Percentiles rank a stretch among this genome's conserved stretches.
Evolutionary conservation across 352 stramenopile species (phyloP).

Genomic region (Phytopythium montanum): DNA sequence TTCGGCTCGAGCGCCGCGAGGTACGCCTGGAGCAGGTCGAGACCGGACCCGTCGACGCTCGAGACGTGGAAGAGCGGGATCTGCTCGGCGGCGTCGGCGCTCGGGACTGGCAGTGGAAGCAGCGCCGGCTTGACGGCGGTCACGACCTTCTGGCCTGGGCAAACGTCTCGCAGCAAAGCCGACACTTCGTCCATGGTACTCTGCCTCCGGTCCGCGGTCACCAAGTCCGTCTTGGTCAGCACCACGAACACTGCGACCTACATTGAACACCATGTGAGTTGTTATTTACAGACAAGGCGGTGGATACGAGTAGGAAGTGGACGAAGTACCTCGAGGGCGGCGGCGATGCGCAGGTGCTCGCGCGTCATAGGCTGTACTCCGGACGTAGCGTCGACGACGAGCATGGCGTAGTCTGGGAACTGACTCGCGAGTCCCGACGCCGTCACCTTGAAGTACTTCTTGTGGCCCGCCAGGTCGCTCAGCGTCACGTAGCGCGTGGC

Average conservation of each 20-base stretch:
- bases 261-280: not conserved
- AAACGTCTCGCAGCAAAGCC: conserved; percentile 35
- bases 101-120: not conserved
- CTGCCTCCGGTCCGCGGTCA: conserved; percentile 38
- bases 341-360: conserved; percentile 74
- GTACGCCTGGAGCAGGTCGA: conserved; percentile 57
- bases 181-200: conserved; percentile 43
- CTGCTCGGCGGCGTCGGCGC: not conserved
- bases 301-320: not conserved
- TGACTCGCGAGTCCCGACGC: conserved; percentile 78
- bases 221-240: conserved; percentile 70
- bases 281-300: not conserved
- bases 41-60: conserved; percentile 46
- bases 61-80: conserved; percentile 69
- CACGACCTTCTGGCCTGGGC: conserved; percentile 19
- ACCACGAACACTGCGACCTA: conserved; percentile 73
- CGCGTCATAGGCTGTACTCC: conserved; percentile 76
- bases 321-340: conserved; percentile 47
- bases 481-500: conserved; percentile 48
- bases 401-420: conserved; percentile 85
- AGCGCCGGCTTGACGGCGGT: conserved; percentile 9
- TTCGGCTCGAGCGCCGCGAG: conserved; percentile 54
- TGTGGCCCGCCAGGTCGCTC: conserved; percentile 78
- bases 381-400: conserved; percentile 65
- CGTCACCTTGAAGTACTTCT: conserved; percentile 90